phyloP scores from a whole-genome alignment of 2,329 filamentous ascomycete species.

The Aspergillus terreus region DNA sequence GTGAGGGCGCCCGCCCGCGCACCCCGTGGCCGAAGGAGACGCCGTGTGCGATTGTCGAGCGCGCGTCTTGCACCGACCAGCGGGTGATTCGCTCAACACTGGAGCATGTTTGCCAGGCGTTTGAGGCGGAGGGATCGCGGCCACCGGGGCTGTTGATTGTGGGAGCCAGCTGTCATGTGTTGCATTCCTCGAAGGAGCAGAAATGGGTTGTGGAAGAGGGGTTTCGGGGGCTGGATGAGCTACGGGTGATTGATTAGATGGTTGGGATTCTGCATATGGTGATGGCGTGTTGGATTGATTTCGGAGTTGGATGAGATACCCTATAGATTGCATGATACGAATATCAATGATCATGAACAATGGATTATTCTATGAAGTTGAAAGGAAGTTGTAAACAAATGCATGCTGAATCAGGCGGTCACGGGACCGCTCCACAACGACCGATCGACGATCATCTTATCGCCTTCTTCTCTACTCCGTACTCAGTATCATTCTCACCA shows the following conservation, averaged over 20 bases:
- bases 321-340: not conserved
- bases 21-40: slow-evolving; percentile 67
- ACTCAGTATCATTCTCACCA: not conserved
- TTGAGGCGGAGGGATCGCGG: slow-evolving; percentile 83
- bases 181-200: slow-evolving; percentile 58
- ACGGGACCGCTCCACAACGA: slow-evolving; percentile 11
- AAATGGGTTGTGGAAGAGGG: slow-evolving; percentile 87
- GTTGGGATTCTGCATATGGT: not conserved
- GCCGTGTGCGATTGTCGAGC: slow-evolving; percentile 87
- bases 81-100: slow-evolving; percentile 86
- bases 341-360: not conserved
- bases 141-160: slow-evolving; percentile 87
- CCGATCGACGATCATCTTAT: not conserved
- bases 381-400: not conserved
- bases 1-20: slow-evolving; percentile 22
- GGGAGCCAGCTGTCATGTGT: slow-evolving; percentile 75
- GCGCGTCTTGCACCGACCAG: slow-evolving; percentile 92
- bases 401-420: slow-evolving; percentile 3
- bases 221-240: slow-evolving; percentile 66
- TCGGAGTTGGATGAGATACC: slow-evolving; percentile 12
- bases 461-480: not conserved
- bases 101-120: slow-evolving; percentile 70
- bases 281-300: not conserved
- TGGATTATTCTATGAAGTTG: not conserved
- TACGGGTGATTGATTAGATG: slow-evolving; percentile 22